Evolutionary conservation across 176 grass and related monocot species (phyloP).

Genomic region (Ensete glaucum): DNA sequence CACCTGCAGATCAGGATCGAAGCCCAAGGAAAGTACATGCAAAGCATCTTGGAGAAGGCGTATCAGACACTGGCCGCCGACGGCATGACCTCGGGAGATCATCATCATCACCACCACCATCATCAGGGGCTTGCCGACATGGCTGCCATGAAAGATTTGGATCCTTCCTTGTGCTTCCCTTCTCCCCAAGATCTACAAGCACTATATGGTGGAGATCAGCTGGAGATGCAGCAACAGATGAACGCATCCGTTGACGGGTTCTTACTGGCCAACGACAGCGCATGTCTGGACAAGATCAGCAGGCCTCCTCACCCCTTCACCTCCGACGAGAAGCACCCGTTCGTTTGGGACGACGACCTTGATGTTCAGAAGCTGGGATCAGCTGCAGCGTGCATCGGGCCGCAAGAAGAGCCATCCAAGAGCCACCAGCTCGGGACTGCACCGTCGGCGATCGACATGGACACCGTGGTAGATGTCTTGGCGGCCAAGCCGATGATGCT

Average conservation of each 20-base stretch:
- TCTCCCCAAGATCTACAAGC: slow-evolving; percentile 57
- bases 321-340: slow-evolving; percentile 48
- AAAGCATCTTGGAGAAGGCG: slow-evolving; percentile 95
- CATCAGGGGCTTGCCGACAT: slow-evolving; percentile 33
- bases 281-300: slow-evolving; percentile 56
- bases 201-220: slow-evolving; percentile 48
- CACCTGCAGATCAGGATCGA: slow-evolving; percentile 98
- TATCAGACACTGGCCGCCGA: slow-evolving; percentile 63
- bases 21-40: slow-evolving; percentile 97
- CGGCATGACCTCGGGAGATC: slow-evolving; percentile 24
- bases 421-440: slow-evolving; percentile 51
- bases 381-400: slow-evolving; percentile 1
- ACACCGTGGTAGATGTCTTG: slow-evolving; percentile 53
- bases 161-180: slow-evolving; percentile 51
- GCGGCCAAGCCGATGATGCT: slow-evolving; percentile 53
- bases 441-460: slow-evolving; percentile 36
- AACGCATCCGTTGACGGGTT: slow-evolving; percentile 57
- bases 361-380: slow-evolving; percentile 8
- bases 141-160: slow-evolving; percentile 48
- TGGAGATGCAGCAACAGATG: slow-evolving; percentile 85
- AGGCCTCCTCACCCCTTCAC: slow-evolving; percentile 31
- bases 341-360: slow-evolving; percentile 68
- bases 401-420: slow-evolving; percentile 38
- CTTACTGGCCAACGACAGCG: slow-evolving; percentile 38
- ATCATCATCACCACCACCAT: too few species aligned